Evolutionary conservation across 2,329 filamentous ascomycete species (phyloP).

Genomic region (Gliomastix tumulicola): DNA sequence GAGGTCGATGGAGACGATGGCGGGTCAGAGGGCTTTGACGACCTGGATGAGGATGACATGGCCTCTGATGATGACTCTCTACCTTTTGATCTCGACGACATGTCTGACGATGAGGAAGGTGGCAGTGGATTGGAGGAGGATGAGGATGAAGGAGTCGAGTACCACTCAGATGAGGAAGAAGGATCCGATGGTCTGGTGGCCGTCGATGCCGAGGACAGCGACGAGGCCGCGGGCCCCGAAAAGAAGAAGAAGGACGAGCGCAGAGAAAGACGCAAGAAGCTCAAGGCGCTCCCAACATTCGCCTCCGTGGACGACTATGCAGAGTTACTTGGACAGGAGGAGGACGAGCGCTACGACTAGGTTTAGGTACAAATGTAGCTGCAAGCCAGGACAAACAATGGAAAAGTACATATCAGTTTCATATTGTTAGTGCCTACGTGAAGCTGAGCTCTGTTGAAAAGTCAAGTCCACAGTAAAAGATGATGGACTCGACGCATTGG

Average conservation of each 20-base stretch:
- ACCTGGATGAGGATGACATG: conserved; percentile 41
- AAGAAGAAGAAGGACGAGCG: conserved; percentile 35
- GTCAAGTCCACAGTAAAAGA: no score
- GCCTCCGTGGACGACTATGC: conserved; percentile 93
- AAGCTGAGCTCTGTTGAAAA: no score
- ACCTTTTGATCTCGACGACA: conserved; percentile 33
- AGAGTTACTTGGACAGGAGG: conserved; percentile 69
- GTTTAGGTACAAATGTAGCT: background rate
- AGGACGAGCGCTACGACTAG: no score
- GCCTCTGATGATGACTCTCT: conserved; percentile 33
- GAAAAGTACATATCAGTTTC: no score
- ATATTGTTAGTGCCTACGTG: no score
- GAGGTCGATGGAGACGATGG: conserved; percentile 51
- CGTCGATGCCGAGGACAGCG: conserved; percentile 17
- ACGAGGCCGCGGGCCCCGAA: conserved; percentile 44
- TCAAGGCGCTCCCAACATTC: conserved; percentile 88
- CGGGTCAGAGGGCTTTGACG: conserved; percentile 42
- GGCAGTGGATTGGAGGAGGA: conserved; percentile 32
- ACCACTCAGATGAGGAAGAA: conserved; percentile 60
- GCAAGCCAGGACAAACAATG: no score
- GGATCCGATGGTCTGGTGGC: conserved; percentile 29
- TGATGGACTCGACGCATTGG: no score
- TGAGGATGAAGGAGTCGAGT: conserved; percentile 36
- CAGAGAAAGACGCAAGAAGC: conserved; percentile 65
- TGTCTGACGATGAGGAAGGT: conserved; percentile 33